Conservation (phyloP, 2,329 filamentous ascomycete species). For the Beauveria brongniartii region DNA sequence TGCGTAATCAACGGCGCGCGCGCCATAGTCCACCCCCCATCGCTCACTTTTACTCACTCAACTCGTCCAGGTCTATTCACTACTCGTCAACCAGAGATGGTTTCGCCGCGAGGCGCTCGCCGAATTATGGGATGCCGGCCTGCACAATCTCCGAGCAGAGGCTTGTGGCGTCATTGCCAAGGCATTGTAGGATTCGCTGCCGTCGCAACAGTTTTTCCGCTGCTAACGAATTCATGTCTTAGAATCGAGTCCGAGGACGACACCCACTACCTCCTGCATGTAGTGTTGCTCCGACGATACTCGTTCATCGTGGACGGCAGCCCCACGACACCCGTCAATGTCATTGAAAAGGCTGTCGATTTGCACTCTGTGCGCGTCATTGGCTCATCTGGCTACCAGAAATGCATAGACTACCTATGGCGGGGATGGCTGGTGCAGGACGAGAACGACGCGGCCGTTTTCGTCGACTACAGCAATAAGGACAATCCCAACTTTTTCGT, state of each 20-base stretch:
- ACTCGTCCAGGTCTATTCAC: conserved; percentile 51
- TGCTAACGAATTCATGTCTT: conserved; percentile 1
- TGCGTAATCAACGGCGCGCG: conserved; percentile 16
- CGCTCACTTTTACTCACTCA: background rate
- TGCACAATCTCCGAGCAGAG: conserved; percentile 68
- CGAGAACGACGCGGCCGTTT: conserved; percentile 80
- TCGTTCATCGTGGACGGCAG: conserved; percentile 67
- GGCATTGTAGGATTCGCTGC: conserved; percentile 40
- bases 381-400: conserved; percentile 88
- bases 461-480: conserved; percentile 79
- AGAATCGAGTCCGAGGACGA: conserved; percentile 84
- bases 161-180: conserved; percentile 94
- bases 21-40: too few relatives aligned
- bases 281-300: conserved; percentile 80
- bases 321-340: conserved; percentile 71
- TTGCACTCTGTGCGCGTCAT: conserved; percentile 84
- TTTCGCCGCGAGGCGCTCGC: conserved; percentile 70
- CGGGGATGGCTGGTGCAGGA: conserved; percentile 95
- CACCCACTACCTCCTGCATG: conserved; percentile 66
- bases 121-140: conserved; percentile 87
- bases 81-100: conserved; percentile 64
- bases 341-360: conserved; percentile 88
- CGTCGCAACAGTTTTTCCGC: background rate
- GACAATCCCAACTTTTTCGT: conserved; percentile 68
- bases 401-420: conserved; percentile 90